phyloP scores from a whole-genome alignment of 768 basidiomycete genomes.

The Lentinus brumalis region DNA sequence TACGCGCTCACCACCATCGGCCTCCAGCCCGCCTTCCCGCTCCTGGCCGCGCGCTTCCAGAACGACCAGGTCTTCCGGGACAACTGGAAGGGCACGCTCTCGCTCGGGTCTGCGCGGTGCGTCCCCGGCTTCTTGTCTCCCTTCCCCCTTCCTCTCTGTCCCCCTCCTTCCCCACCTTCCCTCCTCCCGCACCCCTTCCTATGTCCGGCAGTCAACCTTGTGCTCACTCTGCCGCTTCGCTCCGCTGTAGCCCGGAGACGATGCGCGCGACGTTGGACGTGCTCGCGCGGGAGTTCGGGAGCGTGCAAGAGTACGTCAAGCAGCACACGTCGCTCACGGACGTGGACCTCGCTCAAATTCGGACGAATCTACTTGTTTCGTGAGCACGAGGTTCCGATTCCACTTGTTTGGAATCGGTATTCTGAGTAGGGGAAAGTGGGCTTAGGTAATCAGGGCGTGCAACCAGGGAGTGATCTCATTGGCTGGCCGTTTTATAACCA shows the following conservation, averaged over 20 bases:
- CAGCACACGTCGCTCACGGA: slow-evolving; percentile 27
- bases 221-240: too few relatives aligned
- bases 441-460: too few relatives aligned
- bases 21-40: slow-evolving; percentile 35
- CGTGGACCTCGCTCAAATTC: slow-evolving; percentile 32
- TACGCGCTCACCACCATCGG: slow-evolving; percentile 43
- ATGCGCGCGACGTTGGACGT: slow-evolving; percentile 36
- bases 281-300: slow-evolving; percentile 39
- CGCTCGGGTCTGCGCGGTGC: slow-evolving; percentile 39
- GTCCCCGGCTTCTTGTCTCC: not conserved
- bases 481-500: too few relatives aligned
- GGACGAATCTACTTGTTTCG: slow-evolving; percentile 15
- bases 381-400: not conserved
- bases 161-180: too few relatives aligned
- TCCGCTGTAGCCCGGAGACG: slow-evolving; percentile 34
- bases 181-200: too few relatives aligned
- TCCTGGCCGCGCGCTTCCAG: slow-evolving; percentile 35
- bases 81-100: slow-evolving; percentile 38
- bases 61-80: slow-evolving; percentile 34
- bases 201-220: too few relatives aligned
- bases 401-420: too few relatives aligned
- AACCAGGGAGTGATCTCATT: too few relatives aligned
- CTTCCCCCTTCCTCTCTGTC: too few relatives aligned
- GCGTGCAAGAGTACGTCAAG: slow-evolving; percentile 39
- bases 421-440: too few relatives aligned